A percentile compares a stretch with the other conserved stretches of the same genome.
phyloP scores from a whole-genome alignment of 306 rosid species.

The Castanea sativa region DNA sequence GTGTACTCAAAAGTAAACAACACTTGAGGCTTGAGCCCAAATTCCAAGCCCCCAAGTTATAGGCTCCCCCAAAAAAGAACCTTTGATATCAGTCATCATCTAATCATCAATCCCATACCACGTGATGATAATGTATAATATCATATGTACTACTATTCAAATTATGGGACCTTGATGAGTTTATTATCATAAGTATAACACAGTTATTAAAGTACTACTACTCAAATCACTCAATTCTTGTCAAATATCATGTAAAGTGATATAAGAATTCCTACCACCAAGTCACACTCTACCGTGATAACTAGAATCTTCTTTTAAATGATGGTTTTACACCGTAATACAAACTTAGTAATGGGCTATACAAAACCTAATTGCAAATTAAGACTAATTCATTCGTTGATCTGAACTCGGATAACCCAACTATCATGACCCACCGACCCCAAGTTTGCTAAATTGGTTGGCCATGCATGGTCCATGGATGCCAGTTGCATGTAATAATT shows the following conservation, averaged over 20 bases:
- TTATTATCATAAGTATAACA: too few species aligned
- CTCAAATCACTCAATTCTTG: rapidly evolving
- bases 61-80: too few species aligned
- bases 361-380: neutral
- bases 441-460: neutral
- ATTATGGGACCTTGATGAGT: rapidly evolving
- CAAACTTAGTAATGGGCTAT: neutral
- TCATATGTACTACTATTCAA: rapidly evolving
- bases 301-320: neutral
- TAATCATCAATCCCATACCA: too few species aligned
- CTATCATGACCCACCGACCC: too few species aligned
- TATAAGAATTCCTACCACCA: rapidly evolving
- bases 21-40: too few species aligned
- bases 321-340: neutral
- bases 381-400: neutral
- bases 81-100: too few species aligned
- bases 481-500: neutral
- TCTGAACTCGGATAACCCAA: too few species aligned
- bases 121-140: too few species aligned
- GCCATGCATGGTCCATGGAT: neutral
- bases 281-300: rapidly evolving
- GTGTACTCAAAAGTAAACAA: too few species aligned
- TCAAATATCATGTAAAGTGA: too few species aligned
- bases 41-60: too few species aligned
- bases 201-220: too few species aligned